Base-by-base conservation (phyloP, 208 protist species). In the Wallacemonas sp. region DNA sequence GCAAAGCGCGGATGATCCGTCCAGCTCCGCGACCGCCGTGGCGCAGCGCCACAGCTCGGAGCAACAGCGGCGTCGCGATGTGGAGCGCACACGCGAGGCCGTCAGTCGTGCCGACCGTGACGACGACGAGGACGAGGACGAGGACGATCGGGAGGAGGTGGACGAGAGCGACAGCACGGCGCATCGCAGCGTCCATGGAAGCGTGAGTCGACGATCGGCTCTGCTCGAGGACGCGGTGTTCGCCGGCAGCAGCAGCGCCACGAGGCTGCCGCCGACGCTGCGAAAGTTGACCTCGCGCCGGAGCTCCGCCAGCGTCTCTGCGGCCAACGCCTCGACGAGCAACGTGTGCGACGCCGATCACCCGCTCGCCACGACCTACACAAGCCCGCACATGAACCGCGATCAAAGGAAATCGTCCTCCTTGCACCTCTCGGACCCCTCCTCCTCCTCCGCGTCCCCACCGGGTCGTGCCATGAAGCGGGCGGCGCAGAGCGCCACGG, bases 81-180 rank as follows among this genome's bases (percentile, higher is more conserved):
- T 57, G 22, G 45, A 61, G 41, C 66, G 26, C 22, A 44, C 46
- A 16, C 36, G 52, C 22, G 52, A 59, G 14, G 52, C 20, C 14
- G n/a, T 44, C 66, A 45, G 28, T 18, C 3, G 3, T 2, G 28
- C 52, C 52, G 54, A 22, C 65, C 39, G 10, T 32, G 62, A 52
- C 28, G 32, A 49, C 14, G 64, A 55, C 32, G 42, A 59, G 12
- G 49, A 64, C 42, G 57, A 72, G n/a, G 66, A 65, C 8, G 57
- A 64, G 20, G 46, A 62, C 4, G 65, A 46, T 11, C 11, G 20
- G 44, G 44, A 25, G 44, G 44, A 48, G 20, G 44, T 5, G 4
- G 11, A 55, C 48, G 48, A 41, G 36, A 41, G 14, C 36, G 36
- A 41, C 10, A 41, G 14, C 36, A 14, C 36, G 36, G 36, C 36